A percentile compares a stretch with the other conserved stretches of the same genome.
phyloP scores from a whole-genome alignment of 2,329 filamentous ascomycete species.

The Arthroderma sp. region DNA sequence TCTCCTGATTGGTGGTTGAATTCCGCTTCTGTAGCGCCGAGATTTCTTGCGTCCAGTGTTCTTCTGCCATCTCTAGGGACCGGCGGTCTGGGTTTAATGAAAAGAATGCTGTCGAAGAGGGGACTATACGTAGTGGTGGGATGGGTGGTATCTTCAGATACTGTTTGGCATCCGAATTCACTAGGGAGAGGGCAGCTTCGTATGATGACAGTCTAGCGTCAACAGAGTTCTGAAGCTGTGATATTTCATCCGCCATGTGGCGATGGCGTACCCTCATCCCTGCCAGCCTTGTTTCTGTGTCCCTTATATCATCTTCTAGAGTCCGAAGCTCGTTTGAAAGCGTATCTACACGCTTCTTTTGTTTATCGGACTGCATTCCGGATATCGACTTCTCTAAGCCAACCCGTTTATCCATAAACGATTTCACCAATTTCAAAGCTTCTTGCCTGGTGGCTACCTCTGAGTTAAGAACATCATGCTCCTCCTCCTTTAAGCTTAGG shows the following conservation, averaged over 20 bases:
- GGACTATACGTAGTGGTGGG: slow-evolving; percentile 24
- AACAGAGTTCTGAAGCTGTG: slow-evolving; percentile 44
- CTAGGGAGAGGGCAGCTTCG: slow-evolving; percentile 41
- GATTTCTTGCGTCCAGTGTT: slow-evolving; percentile 44
- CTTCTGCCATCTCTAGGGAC: slow-evolving; percentile 48
- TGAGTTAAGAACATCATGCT: slow-evolving; percentile 39
- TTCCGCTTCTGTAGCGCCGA: slow-evolving; percentile 34
- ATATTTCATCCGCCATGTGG: slow-evolving; percentile 41
- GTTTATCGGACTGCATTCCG: slow-evolving; percentile 37
- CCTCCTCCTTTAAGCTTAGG: slow-evolving; percentile 44
- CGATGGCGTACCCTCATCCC: slow-evolving; percentile 45
- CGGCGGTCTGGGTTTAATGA: slow-evolving; percentile 44
- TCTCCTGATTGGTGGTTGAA: slow-evolving; percentile 41
- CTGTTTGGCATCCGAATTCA: slow-evolving; percentile 43
- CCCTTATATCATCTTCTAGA: slow-evolving; percentile 46
- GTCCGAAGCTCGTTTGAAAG: slow-evolving; percentile 41
- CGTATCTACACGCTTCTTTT: slow-evolving; percentile 32
- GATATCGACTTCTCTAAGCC: slow-evolving; percentile 42
- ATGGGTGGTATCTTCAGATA: slow-evolving; percentile 42
- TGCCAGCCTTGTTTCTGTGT: slow-evolving; percentile 44
- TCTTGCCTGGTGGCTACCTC: slow-evolving; percentile 36
- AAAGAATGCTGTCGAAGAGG: slow-evolving; percentile 34
- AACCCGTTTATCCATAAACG: slow-evolving; percentile 39
- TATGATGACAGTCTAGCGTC: slow-evolving; percentile 50
- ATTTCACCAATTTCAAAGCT: slow-evolving; percentile 40